Evolutionary conservation across 2,329 filamentous ascomycete species (phyloP), one percentile per base, ranked within the genome.

Genomic region (Blastomyces silverae): DNA sequence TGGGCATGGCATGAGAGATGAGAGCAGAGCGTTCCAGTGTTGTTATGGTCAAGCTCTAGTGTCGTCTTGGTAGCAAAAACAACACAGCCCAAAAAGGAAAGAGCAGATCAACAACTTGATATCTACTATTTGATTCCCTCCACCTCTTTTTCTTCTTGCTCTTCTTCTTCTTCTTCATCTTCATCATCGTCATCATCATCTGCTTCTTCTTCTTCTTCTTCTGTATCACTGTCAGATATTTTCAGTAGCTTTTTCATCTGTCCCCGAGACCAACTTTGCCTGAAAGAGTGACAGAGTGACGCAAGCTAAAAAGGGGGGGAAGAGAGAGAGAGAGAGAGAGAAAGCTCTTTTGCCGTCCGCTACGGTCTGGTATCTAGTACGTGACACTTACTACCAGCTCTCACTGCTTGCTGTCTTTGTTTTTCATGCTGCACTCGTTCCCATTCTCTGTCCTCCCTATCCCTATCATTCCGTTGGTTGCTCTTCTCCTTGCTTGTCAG

Each of bases 391-490:
- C 50, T 28, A 2, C 22, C 7, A 11, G 22, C 11, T 28, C 22
- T 52, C 11, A 31, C 25, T 31, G 50, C 28, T 53, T 31, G 25
- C 28, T 53, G 11, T 25, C 50, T 31, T 31, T 31, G 13, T 4
- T 53, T 53, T 28, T 15, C 22, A 37, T 63, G 52, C 31, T 63
- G 31, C 15, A 39, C 31, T 52, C 3, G n/a, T 46, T n/a, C 2
- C 34, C 17, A n/a, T n/a, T 46, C 60, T 61, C 62, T 64, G 46
- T n/a, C 25, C 39, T 59, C 39, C 13, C 42, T 50, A 7, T 22
- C 37, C 31, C 34, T 39, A 17, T 5, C 31, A 2, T 39, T 11
- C 20, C 31, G 8, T 13, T 39, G 34, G 10, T 13, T 11, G 37
- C 37, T 11, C 37, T 3, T 39, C 20, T 57, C 7, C 20, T 39